Base-by-base conservation (phyloP, 352 stramenopile genomes). In the Paralagenidium karlingii region DNA sequence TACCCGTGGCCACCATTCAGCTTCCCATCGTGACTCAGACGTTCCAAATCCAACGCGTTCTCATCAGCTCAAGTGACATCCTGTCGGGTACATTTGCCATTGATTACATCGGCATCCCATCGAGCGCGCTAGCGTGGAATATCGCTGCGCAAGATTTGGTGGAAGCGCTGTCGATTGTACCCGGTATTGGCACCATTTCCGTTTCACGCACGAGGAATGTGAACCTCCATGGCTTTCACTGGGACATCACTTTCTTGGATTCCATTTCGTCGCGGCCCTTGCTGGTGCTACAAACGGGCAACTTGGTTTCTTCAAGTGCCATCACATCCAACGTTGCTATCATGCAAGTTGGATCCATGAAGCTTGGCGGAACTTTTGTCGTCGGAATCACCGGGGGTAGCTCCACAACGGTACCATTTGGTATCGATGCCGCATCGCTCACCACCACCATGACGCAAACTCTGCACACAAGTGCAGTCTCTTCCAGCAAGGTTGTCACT, bases 221-320 rank as follows among this genome's bases (percentile, higher is more conserved):
- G 1, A 57, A 29, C 34, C 16, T n/a, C 0, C 21, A 47, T 22
- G 57, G 56, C 1, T 71, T 46, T 24, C 24, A 42, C 5, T 67
- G 56, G 53, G 36, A 48, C n/a, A 33, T 71, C 44, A 71, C 56
- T 2, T 68, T 67, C 26, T 21, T 42, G 2, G 21, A 42, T 5
- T 40, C 49, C 10, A 22, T 28, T 28, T 32, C 25, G 0, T 33
- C 43, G n/a, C 47, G 60, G 0, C 44, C 50, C 18, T 20, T 71
- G 16, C 3, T 68, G 9, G 41, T 29, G 10, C 24, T 59, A 3
- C 15, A 26, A 12, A 42, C 42, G 21, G 36, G 26, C n/a, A 53
- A 12, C 18, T 43, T 71, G 11, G 8, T 18, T 5, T 65, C 51
- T 4, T 16, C 24, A 10, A 8, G 30, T 1, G 24, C 29, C 0